phyloP scores from a whole-genome alignment of 2,329 filamentous ascomycete genomes.

The Phoma sp. region DNA sequence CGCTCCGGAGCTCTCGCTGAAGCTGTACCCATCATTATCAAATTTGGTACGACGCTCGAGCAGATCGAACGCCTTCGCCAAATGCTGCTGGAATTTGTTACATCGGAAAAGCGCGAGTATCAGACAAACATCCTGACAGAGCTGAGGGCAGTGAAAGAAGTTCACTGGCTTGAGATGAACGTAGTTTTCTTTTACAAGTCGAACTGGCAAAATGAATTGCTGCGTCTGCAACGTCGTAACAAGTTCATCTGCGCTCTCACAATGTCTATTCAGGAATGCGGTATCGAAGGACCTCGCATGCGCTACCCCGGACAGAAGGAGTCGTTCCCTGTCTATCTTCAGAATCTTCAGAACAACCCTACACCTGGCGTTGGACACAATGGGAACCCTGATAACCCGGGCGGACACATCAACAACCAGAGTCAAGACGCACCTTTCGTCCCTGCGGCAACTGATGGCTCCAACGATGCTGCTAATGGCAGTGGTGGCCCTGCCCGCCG shows the following conservation, averaged over 20 bases:
- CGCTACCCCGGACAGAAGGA: slow-evolving; percentile 73
- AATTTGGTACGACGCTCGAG: slow-evolving; percentile 84
- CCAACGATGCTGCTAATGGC: slow-evolving; percentile 9
- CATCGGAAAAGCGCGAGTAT: slow-evolving; percentile 86
- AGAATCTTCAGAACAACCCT: slow-evolving; percentile 58
- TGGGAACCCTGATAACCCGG: slow-evolving; percentile 55
- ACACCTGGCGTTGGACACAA: slow-evolving; percentile 53
- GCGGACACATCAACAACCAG: slow-evolving; percentile 46
- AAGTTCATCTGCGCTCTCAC: slow-evolving; percentile 94
- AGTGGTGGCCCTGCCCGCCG: slow-evolving; percentile 39
- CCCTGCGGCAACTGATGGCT: slow-evolving; percentile 36
- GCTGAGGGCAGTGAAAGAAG: slow-evolving; percentile 78
- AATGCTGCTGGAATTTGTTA: slow-evolving; percentile 82
- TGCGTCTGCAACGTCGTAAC: slow-evolving; percentile 89
- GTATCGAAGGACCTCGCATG: slow-evolving; percentile 83
- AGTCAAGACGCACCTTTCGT: slow-evolving; percentile 55
- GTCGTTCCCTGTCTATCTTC: slow-evolving; percentile 71
- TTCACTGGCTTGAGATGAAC: slow-evolving; percentile 86
- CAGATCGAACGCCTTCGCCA: slow-evolving; percentile 84
- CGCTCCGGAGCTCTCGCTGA: slow-evolving; percentile 89
- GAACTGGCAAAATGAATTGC: slow-evolving; percentile 93
- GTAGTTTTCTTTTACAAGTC: slow-evolving; percentile 98
- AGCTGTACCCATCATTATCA: slow-evolving; percentile 81
- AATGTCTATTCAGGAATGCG: slow-evolving; percentile 80
- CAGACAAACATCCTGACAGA: slow-evolving; percentile 87